phyloP scores from a whole-genome alignment of 805 yeast genomes.

The Kluyveromyces nonfermentans region DNA sequence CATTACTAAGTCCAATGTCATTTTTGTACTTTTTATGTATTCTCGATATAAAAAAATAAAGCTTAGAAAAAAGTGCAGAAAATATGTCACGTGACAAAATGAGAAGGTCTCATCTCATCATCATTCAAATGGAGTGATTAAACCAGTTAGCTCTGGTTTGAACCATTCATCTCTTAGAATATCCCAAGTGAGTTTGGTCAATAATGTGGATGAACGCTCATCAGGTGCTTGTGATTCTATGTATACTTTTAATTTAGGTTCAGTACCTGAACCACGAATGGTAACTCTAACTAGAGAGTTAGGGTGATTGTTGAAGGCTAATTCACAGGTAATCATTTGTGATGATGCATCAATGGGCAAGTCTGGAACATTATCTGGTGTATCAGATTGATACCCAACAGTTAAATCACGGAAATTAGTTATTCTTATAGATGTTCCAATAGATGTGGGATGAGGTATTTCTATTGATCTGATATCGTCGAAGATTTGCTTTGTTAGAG shows the following conservation, averaged over 20 bases:
- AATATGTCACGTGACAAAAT: background rate
- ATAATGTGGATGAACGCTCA: conserved; percentile 37
- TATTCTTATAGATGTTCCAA: conserved; percentile 51
- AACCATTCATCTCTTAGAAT: conserved; percentile 56
- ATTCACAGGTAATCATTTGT: conserved; percentile 75
- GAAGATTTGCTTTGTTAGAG: conserved; percentile 47
- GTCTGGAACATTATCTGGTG: conserved; percentile 45
- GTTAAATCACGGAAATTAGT: conserved; percentile 77
- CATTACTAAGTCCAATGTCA: too few relatives aligned
- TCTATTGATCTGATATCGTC: conserved; percentile 35
- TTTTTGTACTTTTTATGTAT: too few relatives aligned
- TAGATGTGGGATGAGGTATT: conserved; percentile 32
- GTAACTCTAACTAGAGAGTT: conserved; percentile 53
- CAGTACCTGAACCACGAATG: conserved; percentile 92
- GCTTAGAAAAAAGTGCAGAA: background rate
- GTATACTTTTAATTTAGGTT: conserved; percentile 87
- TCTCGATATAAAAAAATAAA: too few relatives aligned
- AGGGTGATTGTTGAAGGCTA: conserved; percentile 22
- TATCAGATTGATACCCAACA: conserved; percentile 64
- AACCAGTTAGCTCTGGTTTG: conserved; percentile 43
- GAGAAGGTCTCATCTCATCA: too few relatives aligned
- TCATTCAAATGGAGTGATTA: conserved; percentile 14
- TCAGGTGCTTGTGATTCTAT: conserved; percentile 59
- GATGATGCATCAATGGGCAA: conserved; percentile 65
- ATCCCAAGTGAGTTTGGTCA: conserved; percentile 64